Evolutionary conservation across 352 stramenopile genomes (phyloP).

Genomic region (Phytophthora pini): DNA sequence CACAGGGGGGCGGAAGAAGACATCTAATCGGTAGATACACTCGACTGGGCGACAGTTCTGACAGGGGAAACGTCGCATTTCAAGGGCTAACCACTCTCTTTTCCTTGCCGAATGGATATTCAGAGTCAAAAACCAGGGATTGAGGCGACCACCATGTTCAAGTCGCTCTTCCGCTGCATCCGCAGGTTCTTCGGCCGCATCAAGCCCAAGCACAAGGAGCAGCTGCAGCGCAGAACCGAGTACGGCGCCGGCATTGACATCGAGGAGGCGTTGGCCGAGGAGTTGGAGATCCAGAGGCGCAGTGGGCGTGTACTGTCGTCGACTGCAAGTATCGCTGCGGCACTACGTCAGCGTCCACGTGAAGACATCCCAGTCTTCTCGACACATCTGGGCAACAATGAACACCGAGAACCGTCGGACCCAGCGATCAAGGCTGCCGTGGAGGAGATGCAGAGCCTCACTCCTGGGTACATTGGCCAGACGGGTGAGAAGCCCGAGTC

Average conservation of each 20-base stretch:
- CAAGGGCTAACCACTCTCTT: constrained; percentile 14
- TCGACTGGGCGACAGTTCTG: constrained; percentile 9
- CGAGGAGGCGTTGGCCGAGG: constrained; percentile 40
- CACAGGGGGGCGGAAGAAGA: constrained; percentile 30
- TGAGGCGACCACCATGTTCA: constrained; percentile 34
- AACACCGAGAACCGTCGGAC: constrained; percentile 31
- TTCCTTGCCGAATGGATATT: constrained; percentile 4
- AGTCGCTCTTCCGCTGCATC: constrained; percentile 46
- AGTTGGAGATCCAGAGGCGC: constrained; percentile 43
- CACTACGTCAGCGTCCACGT: constrained; percentile 36
- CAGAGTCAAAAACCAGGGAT: constrained; percentile 18
- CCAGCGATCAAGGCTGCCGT: constrained; percentile 26
- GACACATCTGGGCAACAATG: constrained; percentile 31
- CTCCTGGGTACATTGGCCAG: constrained; percentile 31
- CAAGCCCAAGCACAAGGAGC: constrained; percentile 29
- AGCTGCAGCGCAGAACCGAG: constrained; percentile 26
- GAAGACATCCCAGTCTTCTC: constrained; percentile 40
- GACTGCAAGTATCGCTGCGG: constrained; percentile 48
- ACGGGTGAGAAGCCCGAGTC: constrained; percentile 34
- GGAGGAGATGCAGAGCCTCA: constrained; percentile 45
- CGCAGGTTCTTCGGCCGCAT: constrained; percentile 40
- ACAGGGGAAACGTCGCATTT: constrained; percentile 13
- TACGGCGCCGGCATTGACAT: constrained; percentile 46
- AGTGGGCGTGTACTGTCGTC: constrained; percentile 44
- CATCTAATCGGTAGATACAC: constrained; percentile 36